Conservation (phyloP, 148 eudicot genomes). For the Linanthus parryae region DNA sequence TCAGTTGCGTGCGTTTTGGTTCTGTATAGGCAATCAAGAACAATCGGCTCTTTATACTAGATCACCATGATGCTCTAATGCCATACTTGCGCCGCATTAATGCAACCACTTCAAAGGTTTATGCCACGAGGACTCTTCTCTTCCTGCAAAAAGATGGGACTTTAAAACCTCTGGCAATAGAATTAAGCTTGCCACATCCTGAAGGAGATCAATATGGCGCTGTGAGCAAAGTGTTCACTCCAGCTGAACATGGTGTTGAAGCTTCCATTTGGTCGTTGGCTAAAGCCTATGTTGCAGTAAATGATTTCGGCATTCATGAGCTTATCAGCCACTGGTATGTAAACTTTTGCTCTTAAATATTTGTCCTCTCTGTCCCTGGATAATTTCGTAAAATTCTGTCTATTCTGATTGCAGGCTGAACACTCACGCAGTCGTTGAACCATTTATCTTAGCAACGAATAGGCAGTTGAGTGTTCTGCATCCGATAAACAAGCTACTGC, state of each 20-base stretch:
- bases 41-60: conserved; percentile 13
- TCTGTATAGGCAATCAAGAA: conserved; percentile 11
- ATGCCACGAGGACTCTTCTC: conserved; percentile 17
- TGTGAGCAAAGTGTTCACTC: conserved; percentile 16
- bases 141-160: too few relatives aligned
- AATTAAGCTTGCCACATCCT: too few relatives aligned
- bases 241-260: conserved; percentile 18
- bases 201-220: conserved; percentile 16
- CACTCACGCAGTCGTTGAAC: too few relatives aligned
- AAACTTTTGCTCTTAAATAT: too few relatives aligned
- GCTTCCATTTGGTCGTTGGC: conserved; percentile 33
- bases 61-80: conserved; percentile 18
- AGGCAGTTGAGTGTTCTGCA: conserved; percentile 20
- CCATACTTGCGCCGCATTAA: conserved; percentile 15
- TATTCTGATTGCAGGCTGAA: conserved; percentile 21
- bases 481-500: conserved; percentile 18
- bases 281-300: too few relatives aligned
- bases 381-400: neutral
- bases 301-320: conserved; percentile 28
- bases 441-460: conserved; percentile 16
- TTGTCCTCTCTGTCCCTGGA: too few relatives aligned
- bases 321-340: conserved; percentile 31
- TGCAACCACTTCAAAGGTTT: conserved; percentile 10
- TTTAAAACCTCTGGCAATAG: too few relatives aligned
- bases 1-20: too few relatives aligned